Evolutionary conservation across 768 basidiomycete species (phyloP), one percentile per base, ranked within the genome.

Genomic region (Tylopilus rubrobrunneus): DNA sequence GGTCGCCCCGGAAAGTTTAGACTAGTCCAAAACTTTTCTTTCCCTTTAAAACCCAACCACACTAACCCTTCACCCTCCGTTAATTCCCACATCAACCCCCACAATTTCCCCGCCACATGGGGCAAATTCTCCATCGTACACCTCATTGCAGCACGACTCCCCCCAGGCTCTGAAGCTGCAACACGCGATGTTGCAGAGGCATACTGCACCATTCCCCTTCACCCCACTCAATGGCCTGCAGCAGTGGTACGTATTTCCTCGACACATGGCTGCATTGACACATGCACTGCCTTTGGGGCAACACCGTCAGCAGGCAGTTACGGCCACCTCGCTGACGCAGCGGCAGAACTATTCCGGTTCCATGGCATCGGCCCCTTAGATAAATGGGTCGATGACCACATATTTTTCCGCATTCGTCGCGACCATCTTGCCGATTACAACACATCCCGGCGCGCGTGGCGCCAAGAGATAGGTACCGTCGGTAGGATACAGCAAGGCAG

Each of bases 31-130:
- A 36, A 36, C 14, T 36, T 49, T 2, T 58, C 57, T 0, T 52
- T 52, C 5, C 55, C 42, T 6, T 9, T 6, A 5, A 29, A 5
- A 29, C 29, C 29, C 9, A 29, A 9, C 29, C 29, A 29, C 5
- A 29, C 29, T 29, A 6, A 29, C 29, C 0, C 47, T 0, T 8
- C 1, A 0, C 43, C 33, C 0, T 56, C 43, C 2, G 36, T 49
- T 0, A 58, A 58, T n/a, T 44, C 43, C 0, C 0, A 3, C 3
- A 25, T 51, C 0, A 3, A 9, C 3, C 37, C 0, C 1, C 8
- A 5, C 4, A 3, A 45, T 0, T 56, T 58, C 27, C 50, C 37
- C 0, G 0, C 37, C 0, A 29, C 27, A 0, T 58, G 57, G 54
- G 57, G 47, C 2, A 58, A 28, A 1, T 49, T 53, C 17, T 46